Base-by-base conservation (phyloP, 2,329 filamentous ascomycete species). In the Xylaria sp. region DNA sequence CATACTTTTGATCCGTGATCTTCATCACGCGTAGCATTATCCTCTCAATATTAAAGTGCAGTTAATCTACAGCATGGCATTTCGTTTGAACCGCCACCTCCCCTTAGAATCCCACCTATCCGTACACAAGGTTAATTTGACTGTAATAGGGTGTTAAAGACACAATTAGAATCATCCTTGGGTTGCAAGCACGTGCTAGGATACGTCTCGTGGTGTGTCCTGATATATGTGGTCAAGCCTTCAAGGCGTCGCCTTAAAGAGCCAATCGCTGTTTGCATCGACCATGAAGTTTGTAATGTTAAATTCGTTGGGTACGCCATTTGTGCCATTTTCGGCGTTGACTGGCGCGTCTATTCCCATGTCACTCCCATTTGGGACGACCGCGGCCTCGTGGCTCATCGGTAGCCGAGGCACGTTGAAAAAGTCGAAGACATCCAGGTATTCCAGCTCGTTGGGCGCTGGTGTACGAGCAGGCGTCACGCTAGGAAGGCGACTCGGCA, bases 361-460 rank as follows among this genome's bases (percentile, higher is more conserved):
- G 37, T 17, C 33, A 21, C 33, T 38, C 15, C 68, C 68, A 15
- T 63, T 55, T 25, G 54, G 63, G 6, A 49, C 68, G 48, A 65
- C 72, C 54, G 49, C 71, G 15, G 66, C 65, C 54, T 80, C 78
- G 10, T 78, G 76, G 29, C 78, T 78, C 21, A 84, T 76, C 0
- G 85, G 84, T 23, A 97, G 79, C 17, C 92, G 82, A 1, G 93
- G 93, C 58, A 96, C 87, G 73, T 97, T 97, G 81, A 97, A 97
- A 73, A 96, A 97, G 69, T 95, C 92, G 73, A 97, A 97, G 0
- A 97, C 91, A 70, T 97, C 93, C 2, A 97, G 80, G 73, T 96
- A 96, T 73, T 96, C 93, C 3, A 97, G 80, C 71, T 96, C 92
- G 68, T 95, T 92, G 1, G 90, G 85, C 9, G 87, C 90, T 0